Evolutionary conservation across 2,329 filamentous ascomycete genomes (phyloP), one percentile per base, ranked within the genome.

Genomic region (Sclerotinia nivalis): DNA sequence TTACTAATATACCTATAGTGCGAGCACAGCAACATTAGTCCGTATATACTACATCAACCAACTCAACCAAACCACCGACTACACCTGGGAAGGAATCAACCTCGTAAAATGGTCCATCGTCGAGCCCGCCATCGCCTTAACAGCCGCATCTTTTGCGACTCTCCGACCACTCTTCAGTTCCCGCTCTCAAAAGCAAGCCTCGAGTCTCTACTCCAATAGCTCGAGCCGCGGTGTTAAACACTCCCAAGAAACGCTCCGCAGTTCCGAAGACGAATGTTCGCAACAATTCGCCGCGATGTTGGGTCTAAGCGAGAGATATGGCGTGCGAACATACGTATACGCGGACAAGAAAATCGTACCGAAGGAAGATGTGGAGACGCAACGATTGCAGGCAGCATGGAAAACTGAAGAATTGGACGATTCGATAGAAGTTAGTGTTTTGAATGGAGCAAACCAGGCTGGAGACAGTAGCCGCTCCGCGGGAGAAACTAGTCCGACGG

Each of bases 41-140:
- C 80, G 82, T 20, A 80, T 83, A 45, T 79, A 80, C 8, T 83
- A 82, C 72, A 79, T 83, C n/a, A 76, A 77, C 69, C 72, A 77
- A 47, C 76, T 83, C 7, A 75, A 76, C 2, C 72, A 77, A n/a
- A 79, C 78, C 40, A 70, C 71, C 13, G 81, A 83, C 68, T 80
- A 79, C 62, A 75, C 81, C 1, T 82, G 80, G 77, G 78, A 80
- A 68, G 81, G 81, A 69, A 80, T 81, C 22, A 81, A 81, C 72
- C 74, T 83, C 9, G 79, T 80, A 7, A 82, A 83, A 69, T 83
- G 82, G 82, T 82, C 80, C 5, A 81, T 82, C 60, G 77, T 81
- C n/a, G 81, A 83, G 71, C 80, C 80, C 45, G 80, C 79, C 5
- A 78, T 83, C 22, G 81, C 80, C 8, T 79, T 83, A 15, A 78